These are phyloP conservation scores for Daldinia vernicosa DNA, from an alignment of 495 filamentous ascomycete species.

Conservation along the genomic window DNA sequence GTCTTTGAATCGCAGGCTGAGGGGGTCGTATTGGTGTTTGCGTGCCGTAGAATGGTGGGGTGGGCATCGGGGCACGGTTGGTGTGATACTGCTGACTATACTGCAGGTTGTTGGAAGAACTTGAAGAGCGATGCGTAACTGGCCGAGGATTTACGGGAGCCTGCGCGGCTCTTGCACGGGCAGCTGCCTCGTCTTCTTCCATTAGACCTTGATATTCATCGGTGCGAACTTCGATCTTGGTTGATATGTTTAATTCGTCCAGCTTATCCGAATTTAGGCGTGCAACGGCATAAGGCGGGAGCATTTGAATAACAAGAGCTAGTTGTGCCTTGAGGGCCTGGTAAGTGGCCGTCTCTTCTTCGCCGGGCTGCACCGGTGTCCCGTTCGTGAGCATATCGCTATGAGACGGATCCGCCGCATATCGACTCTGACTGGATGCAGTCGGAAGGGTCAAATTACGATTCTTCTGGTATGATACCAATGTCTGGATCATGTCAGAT, in stretches of 20 bases:
- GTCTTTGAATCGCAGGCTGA: constrained; percentile 39
- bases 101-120: constrained; percentile 48
- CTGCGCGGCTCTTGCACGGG: constrained; percentile 51
- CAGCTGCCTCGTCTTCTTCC: constrained; percentile 79
- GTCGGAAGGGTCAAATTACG: constrained; percentile 71
- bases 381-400: constrained; percentile 62
- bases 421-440: constrained; percentile 55
- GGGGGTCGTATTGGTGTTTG: constrained; percentile 53
- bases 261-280: constrained; percentile 87
- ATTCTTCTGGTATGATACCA: constrained; percentile 86
- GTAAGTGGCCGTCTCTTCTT: constrained; percentile 77
- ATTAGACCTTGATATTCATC: constrained; percentile 80
- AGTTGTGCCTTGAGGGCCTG: constrained; percentile 78
- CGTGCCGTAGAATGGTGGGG: constrained; percentile 50
- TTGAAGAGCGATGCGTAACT: constrained; percentile 49
- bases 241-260: constrained; percentile 81
- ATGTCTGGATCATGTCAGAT: constrained; percentile 82
- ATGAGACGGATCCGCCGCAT: constrained; percentile 58
- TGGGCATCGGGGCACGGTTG: constrained; percentile 51
- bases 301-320: constrained; percentile 70
- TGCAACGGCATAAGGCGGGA: constrained; percentile 87
- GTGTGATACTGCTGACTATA: constrained; percentile 51
- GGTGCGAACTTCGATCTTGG: constrained; percentile 75
- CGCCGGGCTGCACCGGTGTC: constrained; percentile 57
- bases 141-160: constrained; percentile 50